Conservation (phyloP, 371 early-diverging fungal species). For the Actinomortierella ambigua region DNA sequence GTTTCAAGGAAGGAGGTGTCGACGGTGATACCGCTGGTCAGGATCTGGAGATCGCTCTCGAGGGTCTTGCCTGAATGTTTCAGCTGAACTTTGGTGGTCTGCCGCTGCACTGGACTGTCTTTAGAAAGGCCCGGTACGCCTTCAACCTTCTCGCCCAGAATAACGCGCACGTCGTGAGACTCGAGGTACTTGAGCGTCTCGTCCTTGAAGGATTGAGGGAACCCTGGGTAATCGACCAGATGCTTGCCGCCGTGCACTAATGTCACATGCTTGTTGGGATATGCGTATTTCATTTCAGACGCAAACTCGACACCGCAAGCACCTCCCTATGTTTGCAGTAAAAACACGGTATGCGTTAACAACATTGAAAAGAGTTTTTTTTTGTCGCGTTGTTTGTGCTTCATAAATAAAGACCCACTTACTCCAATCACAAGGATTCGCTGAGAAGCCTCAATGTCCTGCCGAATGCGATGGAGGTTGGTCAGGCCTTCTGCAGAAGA, state of each 20-base stretch:
- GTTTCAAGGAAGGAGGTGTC: conserved; percentile 53
- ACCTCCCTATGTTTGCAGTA: conserved; percentile 50
- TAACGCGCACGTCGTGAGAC: conserved; percentile 62
- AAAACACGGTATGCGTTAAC: too few species aligned
- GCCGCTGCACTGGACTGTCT: conserved; percentile 24
- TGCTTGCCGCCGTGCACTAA: conserved; percentile 53
- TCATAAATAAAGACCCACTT: too few species aligned
- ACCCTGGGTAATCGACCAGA: conserved; percentile 51
- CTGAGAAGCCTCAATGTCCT: conserved; percentile 60
- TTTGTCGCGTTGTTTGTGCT: too few species aligned
- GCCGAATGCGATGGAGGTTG: conserved; percentile 25
- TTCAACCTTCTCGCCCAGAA: conserved; percentile 62
- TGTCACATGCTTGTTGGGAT: conserved; percentile 56
- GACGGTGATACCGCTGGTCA: conserved; percentile 50
- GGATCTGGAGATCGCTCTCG: conserved; percentile 54
- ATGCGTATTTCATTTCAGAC: conserved; percentile 58
- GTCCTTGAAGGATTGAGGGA: conserved; percentile 51
- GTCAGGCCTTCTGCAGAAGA: conserved; percentile 41
- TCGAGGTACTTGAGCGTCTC: conserved; percentile 54
- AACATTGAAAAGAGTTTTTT: too few species aligned
- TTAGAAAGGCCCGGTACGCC: conserved; percentile 22
- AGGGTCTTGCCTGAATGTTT: conserved; percentile 36
- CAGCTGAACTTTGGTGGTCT: conserved; percentile 12
- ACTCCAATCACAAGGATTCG: conserved; percentile 61
- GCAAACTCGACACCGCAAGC: conserved; percentile 72